Evolutionary conservation across 495 filamentous ascomycete genomes (phyloP), one percentile per base, ranked within the genome.

Genomic region (Bacidia rubella): DNA sequence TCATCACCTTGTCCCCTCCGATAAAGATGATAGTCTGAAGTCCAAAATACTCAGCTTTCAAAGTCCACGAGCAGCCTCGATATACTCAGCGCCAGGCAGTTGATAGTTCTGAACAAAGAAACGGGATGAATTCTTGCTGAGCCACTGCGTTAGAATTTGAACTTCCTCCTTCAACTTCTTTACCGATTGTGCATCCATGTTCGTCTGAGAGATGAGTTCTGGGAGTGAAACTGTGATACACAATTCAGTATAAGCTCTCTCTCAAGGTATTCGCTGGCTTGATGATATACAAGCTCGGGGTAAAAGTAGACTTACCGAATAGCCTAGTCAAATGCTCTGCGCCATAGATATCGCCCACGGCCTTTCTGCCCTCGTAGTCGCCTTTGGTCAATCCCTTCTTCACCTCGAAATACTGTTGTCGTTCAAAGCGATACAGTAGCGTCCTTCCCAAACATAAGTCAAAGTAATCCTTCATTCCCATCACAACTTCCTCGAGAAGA

Each of bases 121-220:
- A 24, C 74, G 74, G 39, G 75, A 67, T 0, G 76, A 76, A 60
- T 93, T 80, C 53, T 81, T 82, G 21, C 79, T 76, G 53, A 98
- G 69, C 85, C 86, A 98, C 35, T 75, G 70, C 3, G 82, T 83
- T 58, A 98, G 75, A 66, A 84, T 87, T 38, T 76, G 72, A 17
- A 97, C 71, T 59, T 98, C 92, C 55, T 95, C 88, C 11, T 87
- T 82, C 11, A 96, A 77, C 35, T 87, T 82, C 56, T 81, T 85
- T 47, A 92, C 85, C 9, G 86, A 86, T 65, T 90, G 88, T 23
- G 79, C 70, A 62, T 97, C 92, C 92, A 98, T 95, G 66, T 95
- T 95, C 26, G 92, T 98, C 63, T 96, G 90, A 17, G 88, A 89
- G 57, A 98, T 79, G 24, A 97, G 78, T 65, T 98, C 92, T 0